phyloP scores from a whole-genome alignment of 1,284 basidiomycete species.

The Tilletiaria anomala region DNA sequence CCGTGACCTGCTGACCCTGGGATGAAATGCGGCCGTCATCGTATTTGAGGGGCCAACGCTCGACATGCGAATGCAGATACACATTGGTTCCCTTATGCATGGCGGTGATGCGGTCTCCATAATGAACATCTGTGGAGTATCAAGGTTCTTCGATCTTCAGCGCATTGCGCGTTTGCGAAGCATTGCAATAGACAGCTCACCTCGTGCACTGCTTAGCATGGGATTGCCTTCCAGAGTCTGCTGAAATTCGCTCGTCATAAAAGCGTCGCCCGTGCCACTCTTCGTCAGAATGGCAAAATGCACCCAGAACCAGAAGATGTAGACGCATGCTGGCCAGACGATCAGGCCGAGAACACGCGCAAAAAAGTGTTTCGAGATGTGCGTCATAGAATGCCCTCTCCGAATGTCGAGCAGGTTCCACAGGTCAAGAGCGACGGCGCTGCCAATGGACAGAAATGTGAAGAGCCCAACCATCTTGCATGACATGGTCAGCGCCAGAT shows the following conservation, averaged over 20 bases:
- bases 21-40: constrained; percentile 90
- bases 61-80: constrained; percentile 80
- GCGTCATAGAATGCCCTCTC: constrained; percentile 48
- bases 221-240: constrained; percentile 87
- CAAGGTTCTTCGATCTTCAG: too few relatives aligned
- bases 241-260: constrained; percentile 97
- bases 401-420: constrained; percentile 86
- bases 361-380: constrained; percentile 75
- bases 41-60: constrained; percentile 81
- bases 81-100: constrained; percentile 85
- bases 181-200: neutral
- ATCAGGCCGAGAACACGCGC: constrained; percentile 80
- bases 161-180: too few relatives aligned
- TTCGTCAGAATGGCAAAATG: constrained; percentile 82
- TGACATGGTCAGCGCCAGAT: constrained; percentile 87
- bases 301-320: constrained; percentile 89
- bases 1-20: constrained; percentile 98
- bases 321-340: constrained; percentile 69
- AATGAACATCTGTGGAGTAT: constrained; percentile 60
- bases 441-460: constrained; percentile 74
- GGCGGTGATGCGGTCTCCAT: constrained; percentile 74
- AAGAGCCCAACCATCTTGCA: constrained; percentile 97
- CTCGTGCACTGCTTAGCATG: constrained; percentile 66
- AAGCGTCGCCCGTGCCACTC: constrained; percentile 82
- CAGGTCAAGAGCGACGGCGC: constrained; percentile 79